These are phyloP conservation scores for Kwoniella europaea DNA, from an alignment of 768 basidiomycete species.

Conservation along the genomic window DNA sequence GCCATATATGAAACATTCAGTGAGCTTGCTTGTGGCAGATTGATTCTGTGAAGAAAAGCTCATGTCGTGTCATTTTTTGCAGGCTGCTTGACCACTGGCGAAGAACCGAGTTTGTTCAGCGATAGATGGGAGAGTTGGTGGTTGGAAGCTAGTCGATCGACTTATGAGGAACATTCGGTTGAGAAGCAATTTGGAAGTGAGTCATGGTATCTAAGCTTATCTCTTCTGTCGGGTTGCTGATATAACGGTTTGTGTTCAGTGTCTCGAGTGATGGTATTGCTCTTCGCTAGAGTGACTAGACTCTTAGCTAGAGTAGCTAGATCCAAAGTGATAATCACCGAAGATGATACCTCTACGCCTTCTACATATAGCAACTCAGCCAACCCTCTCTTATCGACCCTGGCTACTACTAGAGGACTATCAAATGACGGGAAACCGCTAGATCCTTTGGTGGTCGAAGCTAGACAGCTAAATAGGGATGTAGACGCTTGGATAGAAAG, in stretches of 20 bases:
- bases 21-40: conserved; percentile 21
- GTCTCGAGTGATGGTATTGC: conserved; percentile 54
- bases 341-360: conserved; percentile 25
- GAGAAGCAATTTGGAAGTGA: conserved; percentile 63
- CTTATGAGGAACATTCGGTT: conserved; percentile 60
- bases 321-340: conserved; percentile 32
- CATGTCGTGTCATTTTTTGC: conserved; percentile 23
- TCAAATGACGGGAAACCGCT: not conserved
- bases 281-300: conserved; percentile 46
- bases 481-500: conserved; percentile 54
- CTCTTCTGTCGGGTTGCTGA: not conserved
- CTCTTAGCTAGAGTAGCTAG: conserved; percentile 39
- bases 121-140: conserved; percentile 60
- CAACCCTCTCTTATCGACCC: not conserved
- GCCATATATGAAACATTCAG: conserved; percentile 62
- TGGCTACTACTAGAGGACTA: conserved; percentile 3
- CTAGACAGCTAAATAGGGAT: conserved; percentile 41
- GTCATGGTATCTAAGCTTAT: conserved; percentile 7
- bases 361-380: not conserved
- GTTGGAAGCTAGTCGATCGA: conserved; percentile 57
- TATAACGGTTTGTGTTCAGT: conserved; percentile 28
- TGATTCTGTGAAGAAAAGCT: not conserved
- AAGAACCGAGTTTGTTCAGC: conserved; percentile 58
- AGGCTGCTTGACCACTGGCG: conserved; percentile 59
- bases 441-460: conserved; percentile 39